Conservation (phyloP, 2,329 filamentous ascomycete genomes). For the Fonsecaea pedrosoi region DNA sequence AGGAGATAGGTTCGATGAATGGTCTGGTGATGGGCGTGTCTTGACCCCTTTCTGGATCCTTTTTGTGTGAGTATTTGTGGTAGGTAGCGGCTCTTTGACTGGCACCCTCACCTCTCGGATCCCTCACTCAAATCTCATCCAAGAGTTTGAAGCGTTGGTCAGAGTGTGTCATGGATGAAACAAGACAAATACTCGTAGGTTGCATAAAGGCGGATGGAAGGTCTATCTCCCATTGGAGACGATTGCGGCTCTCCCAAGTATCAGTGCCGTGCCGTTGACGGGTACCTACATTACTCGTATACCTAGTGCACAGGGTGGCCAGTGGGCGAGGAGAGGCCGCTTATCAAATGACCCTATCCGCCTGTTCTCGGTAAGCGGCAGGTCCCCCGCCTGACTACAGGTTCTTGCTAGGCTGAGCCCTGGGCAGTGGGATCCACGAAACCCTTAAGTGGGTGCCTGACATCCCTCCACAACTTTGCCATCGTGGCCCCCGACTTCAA, state of each 20-base stretch:
- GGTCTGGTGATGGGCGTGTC: neutral
- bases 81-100: neutral
- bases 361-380: neutral
- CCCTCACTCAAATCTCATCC: neutral
- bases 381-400: neutral
- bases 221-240: neutral
- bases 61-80: neutral
- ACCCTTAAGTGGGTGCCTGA: neutral
- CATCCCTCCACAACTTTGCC: slow-evolving; percentile 2
- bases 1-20: neutral
- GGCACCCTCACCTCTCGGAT: neutral
- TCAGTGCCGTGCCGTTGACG: neutral
- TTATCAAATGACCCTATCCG: slow-evolving; percentile 6
- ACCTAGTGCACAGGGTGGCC: neutral
- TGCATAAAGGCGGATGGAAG: neutral
- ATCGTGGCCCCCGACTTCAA: neutral
- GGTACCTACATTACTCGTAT: neutral
- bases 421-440: neutral
- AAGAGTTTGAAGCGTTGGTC: neutral
- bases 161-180: neutral
- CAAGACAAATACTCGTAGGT: neutral
- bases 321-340: neutral
- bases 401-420: neutral
- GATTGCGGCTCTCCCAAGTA: neutral
- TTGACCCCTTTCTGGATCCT: neutral